Base-by-base conservation (phyloP, 2,329 filamentous ascomycete species). In the Diaporthe sp. region DNA sequence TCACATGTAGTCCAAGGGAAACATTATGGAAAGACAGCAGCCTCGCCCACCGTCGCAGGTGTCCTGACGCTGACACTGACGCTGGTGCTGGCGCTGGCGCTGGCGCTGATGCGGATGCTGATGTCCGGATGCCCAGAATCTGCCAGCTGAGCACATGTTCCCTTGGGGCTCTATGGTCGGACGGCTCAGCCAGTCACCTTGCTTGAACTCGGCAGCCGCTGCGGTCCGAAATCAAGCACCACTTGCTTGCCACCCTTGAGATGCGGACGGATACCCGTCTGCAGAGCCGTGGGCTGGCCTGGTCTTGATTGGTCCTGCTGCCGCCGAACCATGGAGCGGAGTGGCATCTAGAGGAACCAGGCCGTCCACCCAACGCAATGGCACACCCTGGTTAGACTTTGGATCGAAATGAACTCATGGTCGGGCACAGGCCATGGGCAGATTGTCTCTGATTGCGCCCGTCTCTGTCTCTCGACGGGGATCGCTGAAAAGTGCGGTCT, bases 271-370 rank as follows among this genome's bases (percentile, higher is more conserved):
- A 49, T 61, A 65, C 55, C 65, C 59, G 58, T 68, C 58, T 68
- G 58, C 68, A 72, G 37, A 44, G 61, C 46, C 57, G 57, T 65
- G 61, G 59, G 71, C 49, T 44, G 65, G 39, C 49, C 42, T 31
- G 58, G 28, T 44, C 58, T 70, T 79, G 79, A 81, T 81, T 81
- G 79, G 79, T 73, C 75, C 51, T 69, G 25, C 75, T 76, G 68
- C 73, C 75, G 75, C 75, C 75, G 71, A 55, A 65, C 65, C 65
- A 69, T 39, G 46, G 22, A 69, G 15, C 49, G 39, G 46, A 73
- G 71, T 73, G 46, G 28, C 71, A 73, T 73, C 31, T 49, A 39
- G 37, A 72, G 70, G 42, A 72, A 72, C 49, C 25, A 62, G 44
- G 25, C 31, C 59, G 70, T 62, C 44, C 70, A 58, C 57, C 59